Evolutionary conservation across 805 yeast genomes (phyloP), one percentile per base, ranked within the genome.

Genomic region (Jamesozyma gamospora): DNA sequence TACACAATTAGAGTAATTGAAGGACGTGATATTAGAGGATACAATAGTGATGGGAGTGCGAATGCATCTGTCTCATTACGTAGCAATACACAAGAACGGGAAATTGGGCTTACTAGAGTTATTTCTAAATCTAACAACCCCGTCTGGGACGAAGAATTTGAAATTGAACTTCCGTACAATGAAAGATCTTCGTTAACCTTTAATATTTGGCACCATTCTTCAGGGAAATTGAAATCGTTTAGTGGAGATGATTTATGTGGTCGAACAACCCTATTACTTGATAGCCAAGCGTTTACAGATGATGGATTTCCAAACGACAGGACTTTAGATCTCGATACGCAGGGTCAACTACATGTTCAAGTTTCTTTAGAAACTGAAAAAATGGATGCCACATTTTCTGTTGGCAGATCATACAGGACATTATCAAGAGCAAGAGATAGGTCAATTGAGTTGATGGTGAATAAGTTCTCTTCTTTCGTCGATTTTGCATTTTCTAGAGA

Each of bases 61-160:
- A 76, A 73, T 46, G 71, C 85, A 0, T 77, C 77, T 47, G 78
- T 81, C 1, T 74, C 84, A 0, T 52, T 85, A 13, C 66, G 74
- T 5, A 86, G 82, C 49, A 70, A 79, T 4, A 60, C 59, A 29
- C 67, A 68, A 2, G 66, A 74, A 29, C 67, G 64, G 37, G 75
- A 76, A 24, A 63, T 83, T 27, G 88, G 82, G 2, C 77, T 74
- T 44, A 88, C 97, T 0, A 67, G 83, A 48, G 71, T 79, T 0
- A 65, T 82, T 4, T 65, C 69, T 25, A 74, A 74, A 39, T 74
- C 78, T 4, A 62, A 72, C 27, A 76, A 77, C 49, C 96, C 96
- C 0, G 74, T 71, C 13, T 90, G 94, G 94, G 83, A 84, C 51
- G 95, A 88, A 63, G 83, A 82, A 41, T 84, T 86, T 55, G 95